Evolutionary conservation across 306 rosid species (phyloP).

Genomic region (Argentina anserina): DNA sequence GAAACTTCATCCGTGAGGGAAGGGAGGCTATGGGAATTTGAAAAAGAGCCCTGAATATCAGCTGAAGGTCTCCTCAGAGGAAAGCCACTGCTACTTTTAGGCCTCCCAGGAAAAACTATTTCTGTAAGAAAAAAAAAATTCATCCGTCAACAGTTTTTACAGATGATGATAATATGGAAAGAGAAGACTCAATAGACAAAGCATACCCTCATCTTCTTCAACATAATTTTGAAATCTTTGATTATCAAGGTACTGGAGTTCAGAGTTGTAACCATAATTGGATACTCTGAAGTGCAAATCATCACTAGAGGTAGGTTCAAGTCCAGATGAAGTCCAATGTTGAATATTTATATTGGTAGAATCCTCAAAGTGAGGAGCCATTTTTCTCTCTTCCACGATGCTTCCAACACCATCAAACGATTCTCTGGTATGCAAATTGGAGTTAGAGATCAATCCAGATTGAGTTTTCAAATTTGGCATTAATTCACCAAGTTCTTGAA

Average conservation of each 20-base stretch:
- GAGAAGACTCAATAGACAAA: background rate
- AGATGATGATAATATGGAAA: conserved; percentile 10
- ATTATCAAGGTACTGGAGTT: conserved; percentile 39
- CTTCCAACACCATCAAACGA: conserved; percentile 36
- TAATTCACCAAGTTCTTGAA: conserved; percentile 56
- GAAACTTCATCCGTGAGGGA: conserved; percentile 36
- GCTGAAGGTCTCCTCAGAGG: conserved; percentile 31
- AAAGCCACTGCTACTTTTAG: conserved; percentile 37
- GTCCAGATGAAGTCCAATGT: conserved; percentile 41
- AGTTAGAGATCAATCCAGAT: conserved; percentile 32
- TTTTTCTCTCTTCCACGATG: conserved; percentile 37
- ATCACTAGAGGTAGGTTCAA: conserved; percentile 32
- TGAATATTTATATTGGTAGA: conserved; percentile 34
- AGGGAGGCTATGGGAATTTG: conserved; percentile 35
- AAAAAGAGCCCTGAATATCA: conserved; percentile 30
- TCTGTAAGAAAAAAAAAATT: conserved; percentile 31
- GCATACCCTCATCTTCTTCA: conserved; percentile 50
- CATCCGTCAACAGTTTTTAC: background rate
- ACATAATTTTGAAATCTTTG: conserved; percentile 34
- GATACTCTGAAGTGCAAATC: conserved; percentile 33
- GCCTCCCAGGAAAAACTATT: conserved; percentile 36
- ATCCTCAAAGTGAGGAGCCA: conserved; percentile 32
- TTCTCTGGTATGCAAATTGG: conserved; percentile 39
- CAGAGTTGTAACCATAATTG: conserved; percentile 33
- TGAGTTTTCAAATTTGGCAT: conserved; percentile 57